These are phyloP conservation scores for Hypoxylon lienhwacheense DNA, from an alignment of 495 filamentous ascomycete species.

Conservation along the genomic window DNA sequence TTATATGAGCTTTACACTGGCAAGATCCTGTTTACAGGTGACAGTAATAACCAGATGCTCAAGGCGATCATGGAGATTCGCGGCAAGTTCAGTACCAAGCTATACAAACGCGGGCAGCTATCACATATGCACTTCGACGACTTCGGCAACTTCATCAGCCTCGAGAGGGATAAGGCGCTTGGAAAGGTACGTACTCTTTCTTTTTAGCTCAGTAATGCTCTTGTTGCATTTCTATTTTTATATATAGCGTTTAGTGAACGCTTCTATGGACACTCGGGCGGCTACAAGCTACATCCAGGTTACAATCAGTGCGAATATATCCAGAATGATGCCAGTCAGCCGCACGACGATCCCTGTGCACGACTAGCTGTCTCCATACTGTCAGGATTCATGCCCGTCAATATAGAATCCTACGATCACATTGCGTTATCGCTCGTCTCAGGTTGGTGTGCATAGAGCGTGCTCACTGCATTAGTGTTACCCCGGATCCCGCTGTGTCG, in stretches of 20 bases:
- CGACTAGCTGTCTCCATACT: background rate
- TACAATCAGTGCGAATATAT: constrained; percentile 15
- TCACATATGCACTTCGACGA: constrained; percentile 82
- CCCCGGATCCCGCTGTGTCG: constrained; percentile 21
- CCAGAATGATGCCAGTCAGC: constrained; percentile 19
- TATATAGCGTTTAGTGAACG: constrained; percentile 23
- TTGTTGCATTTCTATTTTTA: constrained; percentile 16
- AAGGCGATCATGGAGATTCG: constrained; percentile 94
- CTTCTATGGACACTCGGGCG: constrained; percentile 1
- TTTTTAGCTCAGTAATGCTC: constrained; percentile 19
- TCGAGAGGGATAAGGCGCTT: constrained; percentile 81
- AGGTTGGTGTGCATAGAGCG: constrained; percentile 5
- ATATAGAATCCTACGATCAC: constrained; percentile 21
- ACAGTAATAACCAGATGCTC: constrained; percentile 97
- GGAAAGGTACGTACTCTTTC: constrained; percentile 64
- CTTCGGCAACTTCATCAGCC: constrained; percentile 79
- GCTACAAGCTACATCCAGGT: constrained; percentile 27
- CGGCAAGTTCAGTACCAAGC: constrained; percentile 85
- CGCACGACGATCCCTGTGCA: constrained; percentile 8
- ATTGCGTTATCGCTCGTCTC: constrained; percentile 11
- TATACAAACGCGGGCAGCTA: constrained; percentile 77
- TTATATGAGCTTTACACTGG: constrained; percentile 96
- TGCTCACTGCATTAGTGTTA: constrained; percentile 11
- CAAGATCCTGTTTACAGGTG: constrained; percentile 93
- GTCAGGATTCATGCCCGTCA: background rate